phyloP scores from a whole-genome alignment of 352 stramenopile species.

The Phytophthora palmivora region DNA sequence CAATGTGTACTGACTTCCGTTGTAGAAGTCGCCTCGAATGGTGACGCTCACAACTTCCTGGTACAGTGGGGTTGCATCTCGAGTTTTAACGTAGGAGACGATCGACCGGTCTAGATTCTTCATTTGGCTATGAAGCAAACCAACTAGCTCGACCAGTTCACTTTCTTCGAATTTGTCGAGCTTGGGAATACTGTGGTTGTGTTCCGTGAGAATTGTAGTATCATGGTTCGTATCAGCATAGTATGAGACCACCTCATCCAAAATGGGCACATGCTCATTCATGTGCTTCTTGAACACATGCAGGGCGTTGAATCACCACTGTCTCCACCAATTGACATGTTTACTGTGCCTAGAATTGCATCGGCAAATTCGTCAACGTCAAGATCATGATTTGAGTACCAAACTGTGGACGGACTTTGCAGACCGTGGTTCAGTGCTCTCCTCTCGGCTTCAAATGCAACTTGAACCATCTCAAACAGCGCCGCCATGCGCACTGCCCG shows the following conservation, averaged over 20 bases:
- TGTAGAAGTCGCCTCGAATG: conserved; percentile 43
- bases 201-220: conserved; percentile 37
- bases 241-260: conserved; percentile 50
- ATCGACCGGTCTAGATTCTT: conserved; percentile 38
- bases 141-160: conserved; percentile 46
- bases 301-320: conserved; percentile 21
- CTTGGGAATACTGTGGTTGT: conserved; percentile 28
- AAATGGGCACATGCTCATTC: conserved; percentile 27
- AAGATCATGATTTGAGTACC: conserved; percentile 63
- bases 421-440: conserved; percentile 51
- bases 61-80: conserved; percentile 43
- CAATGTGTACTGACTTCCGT: conserved; percentile 60
- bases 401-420: conserved; percentile 62
- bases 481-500: conserved; percentile 37
- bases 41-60: conserved; percentile 47
- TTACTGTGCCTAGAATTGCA: conserved; percentile 52
- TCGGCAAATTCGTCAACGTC: conserved; percentile 65
- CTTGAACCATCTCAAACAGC: conserved; percentile 40
- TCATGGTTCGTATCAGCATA: conserved; percentile 46
- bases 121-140: conserved; percentile 31
- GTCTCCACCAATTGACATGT: conserved; percentile 35
- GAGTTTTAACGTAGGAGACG: conserved; percentile 36
- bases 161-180: conserved; percentile 40
- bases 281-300: conserved; percentile 48
- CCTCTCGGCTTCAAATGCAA: conserved; percentile 54